phyloP scores from a whole-genome alignment of 1,284 basidiomycete species.

The Moesziomyces parantarcticus region DNA sequence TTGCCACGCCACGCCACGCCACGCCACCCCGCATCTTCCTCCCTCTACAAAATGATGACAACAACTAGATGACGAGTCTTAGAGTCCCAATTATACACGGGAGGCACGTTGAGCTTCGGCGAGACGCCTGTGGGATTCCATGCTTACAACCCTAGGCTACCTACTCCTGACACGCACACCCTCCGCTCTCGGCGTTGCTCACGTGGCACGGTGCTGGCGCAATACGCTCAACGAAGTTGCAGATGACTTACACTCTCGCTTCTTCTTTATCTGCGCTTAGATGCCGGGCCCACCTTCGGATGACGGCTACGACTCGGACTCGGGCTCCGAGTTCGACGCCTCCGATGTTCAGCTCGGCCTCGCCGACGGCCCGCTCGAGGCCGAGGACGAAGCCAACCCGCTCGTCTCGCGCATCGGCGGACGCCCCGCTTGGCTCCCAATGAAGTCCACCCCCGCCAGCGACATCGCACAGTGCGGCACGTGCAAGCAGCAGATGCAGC shows the following conservation, averaged over 20 bases:
- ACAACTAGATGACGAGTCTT: constrained; percentile 65
- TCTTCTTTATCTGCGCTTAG: constrained; percentile 7
- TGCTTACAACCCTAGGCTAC: constrained; percentile 63
- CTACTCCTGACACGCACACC: constrained; percentile 51
- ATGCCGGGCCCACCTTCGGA: constrained; percentile 51
- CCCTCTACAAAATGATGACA: constrained; percentile 52
- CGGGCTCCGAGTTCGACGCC: constrained; percentile 50
- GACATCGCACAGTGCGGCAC: constrained; percentile 43
- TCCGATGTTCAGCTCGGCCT: constrained; percentile 63
- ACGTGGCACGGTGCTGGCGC: too few species aligned
- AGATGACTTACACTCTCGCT: constrained; percentile 8
- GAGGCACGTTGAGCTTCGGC: constrained; percentile 40
- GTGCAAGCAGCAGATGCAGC: constrained; percentile 63
- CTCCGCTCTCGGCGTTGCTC: neutral
- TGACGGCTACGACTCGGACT: constrained; percentile 59
- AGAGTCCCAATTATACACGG: constrained; percentile 43
- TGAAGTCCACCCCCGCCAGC: constrained; percentile 38
- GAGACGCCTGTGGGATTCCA: constrained; percentile 40
- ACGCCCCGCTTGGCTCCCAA: constrained; percentile 61
- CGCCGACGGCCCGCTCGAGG: constrained; percentile 60
- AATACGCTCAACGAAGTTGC: neutral
- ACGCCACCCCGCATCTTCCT: neutral
- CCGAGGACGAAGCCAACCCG: constrained; percentile 62
- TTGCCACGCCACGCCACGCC: neutral
- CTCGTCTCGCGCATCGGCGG: constrained; percentile 66